phyloP scores from a whole-genome alignment of 768 basidiomycete species.

The Amanita rimosa region DNA sequence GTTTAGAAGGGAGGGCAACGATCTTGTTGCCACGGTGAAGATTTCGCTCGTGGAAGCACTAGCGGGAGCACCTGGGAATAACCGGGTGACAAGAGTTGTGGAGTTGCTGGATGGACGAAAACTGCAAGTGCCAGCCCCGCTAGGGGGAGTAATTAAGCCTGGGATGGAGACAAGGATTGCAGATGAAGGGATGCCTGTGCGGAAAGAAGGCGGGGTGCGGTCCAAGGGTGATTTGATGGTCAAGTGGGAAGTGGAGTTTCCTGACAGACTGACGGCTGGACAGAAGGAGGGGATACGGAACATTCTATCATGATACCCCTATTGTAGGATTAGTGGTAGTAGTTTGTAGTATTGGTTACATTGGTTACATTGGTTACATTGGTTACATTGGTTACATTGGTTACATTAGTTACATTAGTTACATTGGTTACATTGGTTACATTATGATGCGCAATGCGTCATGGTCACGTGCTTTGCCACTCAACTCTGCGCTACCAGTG shows the following conservation, averaged over 20 bases:
- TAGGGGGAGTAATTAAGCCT: constrained; percentile 61
- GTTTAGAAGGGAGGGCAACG: constrained; percentile 75
- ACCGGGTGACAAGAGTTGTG: constrained; percentile 36
- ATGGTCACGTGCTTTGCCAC: neutral
- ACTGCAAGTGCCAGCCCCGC: constrained; percentile 56
- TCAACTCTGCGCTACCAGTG: no score
- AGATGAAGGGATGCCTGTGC: constrained; percentile 87
- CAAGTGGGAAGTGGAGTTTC: constrained; percentile 80
- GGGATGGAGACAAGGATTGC: constrained; percentile 57
- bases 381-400: no score
- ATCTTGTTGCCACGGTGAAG: constrained; percentile 49
- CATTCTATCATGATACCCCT: constrained; percentile 32
- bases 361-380: no score
- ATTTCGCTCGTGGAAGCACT: constrained; percentile 82
- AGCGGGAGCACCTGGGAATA: constrained; percentile 31
- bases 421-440: no score
- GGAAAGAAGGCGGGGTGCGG: constrained; percentile 60
- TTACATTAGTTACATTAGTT: no score
- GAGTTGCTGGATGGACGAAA: constrained; percentile 74
- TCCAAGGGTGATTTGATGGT: constrained; percentile 80
- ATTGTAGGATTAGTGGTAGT: no score
- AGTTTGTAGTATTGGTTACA: no score
- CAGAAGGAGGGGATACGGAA: constrained; percentile 79
- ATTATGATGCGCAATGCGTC: neutral
- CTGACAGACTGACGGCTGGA: constrained; percentile 53